Percentiles rank a stretch among this genome's conserved stretches.
Conservation (phyloP, 768 basidiomycete species). For the Naganishia vaughanmartiniae region DNA sequence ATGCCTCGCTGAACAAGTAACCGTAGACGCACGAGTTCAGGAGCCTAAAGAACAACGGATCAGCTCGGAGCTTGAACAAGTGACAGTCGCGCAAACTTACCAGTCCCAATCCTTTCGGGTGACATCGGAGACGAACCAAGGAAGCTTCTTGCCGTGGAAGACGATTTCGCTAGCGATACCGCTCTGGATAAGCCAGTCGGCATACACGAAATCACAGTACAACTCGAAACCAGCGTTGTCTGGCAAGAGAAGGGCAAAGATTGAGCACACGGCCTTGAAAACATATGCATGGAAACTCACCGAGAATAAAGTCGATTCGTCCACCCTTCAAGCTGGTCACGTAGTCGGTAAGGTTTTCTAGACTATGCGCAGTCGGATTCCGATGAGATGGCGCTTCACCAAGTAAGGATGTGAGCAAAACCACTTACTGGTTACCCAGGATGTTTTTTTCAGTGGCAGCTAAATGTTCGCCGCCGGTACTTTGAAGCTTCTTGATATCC, state of each 20-base stretch:
- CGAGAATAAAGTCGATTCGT: conserved; percentile 66
- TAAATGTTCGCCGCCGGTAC: conserved; percentile 90
- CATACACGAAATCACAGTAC: conserved; percentile 51
- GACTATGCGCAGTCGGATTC: conserved; percentile 36
- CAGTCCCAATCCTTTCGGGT: conserved; percentile 93
- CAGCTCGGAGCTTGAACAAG: neutral
- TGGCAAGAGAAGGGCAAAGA: neutral
- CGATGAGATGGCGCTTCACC: conserved; percentile 58
- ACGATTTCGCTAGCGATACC: conserved; percentile 78
- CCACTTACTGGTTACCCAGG: conserved; percentile 63
- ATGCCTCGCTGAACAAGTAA: conserved; percentile 80
- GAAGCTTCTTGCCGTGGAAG: conserved; percentile 91
- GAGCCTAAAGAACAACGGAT: conserved; percentile 28
- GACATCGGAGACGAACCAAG: conserved; percentile 66
- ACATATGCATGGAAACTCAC: neutral
- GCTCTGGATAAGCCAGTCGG: conserved; percentile 89
- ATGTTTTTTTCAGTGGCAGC: conserved; percentile 96
- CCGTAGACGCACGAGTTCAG: conserved; percentile 57
- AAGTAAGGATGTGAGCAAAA: conserved; percentile 60
- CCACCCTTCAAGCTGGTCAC: conserved; percentile 59
- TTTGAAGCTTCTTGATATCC: conserved; percentile 92
- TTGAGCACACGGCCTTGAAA: neutral
- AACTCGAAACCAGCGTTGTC: conserved; percentile 49
- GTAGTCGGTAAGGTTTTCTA: conserved; percentile 67
- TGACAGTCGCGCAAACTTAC: conserved; percentile 65